Evolutionary conservation across 305 asterid genomes (phyloP).

Genomic region (Solanum hybrid): DNA sequence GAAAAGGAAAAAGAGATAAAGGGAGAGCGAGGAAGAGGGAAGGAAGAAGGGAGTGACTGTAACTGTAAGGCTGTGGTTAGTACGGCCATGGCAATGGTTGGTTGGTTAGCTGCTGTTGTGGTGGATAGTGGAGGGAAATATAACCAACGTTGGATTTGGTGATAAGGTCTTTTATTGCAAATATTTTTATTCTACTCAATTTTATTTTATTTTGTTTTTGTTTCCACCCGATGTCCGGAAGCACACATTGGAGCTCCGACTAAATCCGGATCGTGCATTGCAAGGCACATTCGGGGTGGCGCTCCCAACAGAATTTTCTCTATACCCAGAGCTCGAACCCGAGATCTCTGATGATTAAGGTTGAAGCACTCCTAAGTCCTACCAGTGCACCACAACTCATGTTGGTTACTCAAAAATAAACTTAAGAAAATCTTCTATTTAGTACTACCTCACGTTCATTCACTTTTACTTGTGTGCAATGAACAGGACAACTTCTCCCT

Average conservation of each 20-base stretch:
- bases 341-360: no score
- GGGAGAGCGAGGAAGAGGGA: conserved; percentile 8
- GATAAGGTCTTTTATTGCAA: background rate
- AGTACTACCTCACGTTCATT: background rate
- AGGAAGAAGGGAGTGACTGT: conserved; percentile 13
- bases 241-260: no score
- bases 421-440: background rate
- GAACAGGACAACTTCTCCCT: background rate
- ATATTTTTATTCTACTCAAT: background rate
- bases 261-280: no score
- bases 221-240: no score
- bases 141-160: conserved; percentile 15
- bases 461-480: background rate
- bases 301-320: no score
- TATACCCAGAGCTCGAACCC: no score
- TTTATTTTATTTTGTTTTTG: no score
- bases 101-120: conserved; percentile 6
- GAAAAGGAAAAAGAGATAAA: conserved; percentile 14
- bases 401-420: background rate
- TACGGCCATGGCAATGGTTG: conserved; percentile 32
- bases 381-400: no score
- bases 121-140: conserved; percentile 40
- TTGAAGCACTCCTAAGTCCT: no score
- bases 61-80: conserved; percentile 33
- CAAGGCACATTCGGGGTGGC: no score